phyloP scores from a whole-genome alignment of 1,284 basidiomycete genomes.

The Pseudozyma sp. region DNA sequence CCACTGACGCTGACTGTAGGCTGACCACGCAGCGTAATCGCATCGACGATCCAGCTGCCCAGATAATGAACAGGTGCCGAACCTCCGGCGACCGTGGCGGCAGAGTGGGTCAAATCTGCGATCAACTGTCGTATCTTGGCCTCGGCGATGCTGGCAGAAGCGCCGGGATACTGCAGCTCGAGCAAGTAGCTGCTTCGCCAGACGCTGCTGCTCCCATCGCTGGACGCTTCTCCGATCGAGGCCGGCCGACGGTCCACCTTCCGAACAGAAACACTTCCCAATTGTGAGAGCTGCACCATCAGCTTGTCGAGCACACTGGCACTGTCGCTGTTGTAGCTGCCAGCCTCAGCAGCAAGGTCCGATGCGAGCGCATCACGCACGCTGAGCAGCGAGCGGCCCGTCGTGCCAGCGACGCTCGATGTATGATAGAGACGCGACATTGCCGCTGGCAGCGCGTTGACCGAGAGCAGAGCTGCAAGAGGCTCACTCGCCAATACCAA shows the following conservation, averaged over 20 bases:
- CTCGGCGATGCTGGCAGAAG: slow-evolving; percentile 13
- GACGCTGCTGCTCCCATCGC: slow-evolving; percentile 21
- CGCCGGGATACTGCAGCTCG: slow-evolving; percentile 40
- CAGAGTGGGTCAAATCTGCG: slow-evolving; percentile 21
- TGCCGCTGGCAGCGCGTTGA: slow-evolving; percentile 25
- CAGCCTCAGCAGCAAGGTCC: slow-evolving; percentile 24
- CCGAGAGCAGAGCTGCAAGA: slow-evolving; percentile 18
- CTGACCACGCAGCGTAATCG: slow-evolving; percentile 16
- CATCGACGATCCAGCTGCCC: slow-evolving; percentile 47
- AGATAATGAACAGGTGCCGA: slow-evolving; percentile 16
- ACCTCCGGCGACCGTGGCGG: slow-evolving; percentile 5
- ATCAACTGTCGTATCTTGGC: slow-evolving; percentile 31
- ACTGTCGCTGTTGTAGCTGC: slow-evolving; percentile 9
- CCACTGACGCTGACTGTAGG: not conserved
- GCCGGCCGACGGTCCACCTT: slow-evolving; percentile 45
- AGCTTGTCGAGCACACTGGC: slow-evolving; percentile 14
- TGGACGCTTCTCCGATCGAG: slow-evolving; percentile 7
- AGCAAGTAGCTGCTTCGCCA: slow-evolving; percentile 46
- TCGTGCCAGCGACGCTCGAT: slow-evolving; percentile 8
- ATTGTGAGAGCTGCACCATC: slow-evolving; percentile 12
- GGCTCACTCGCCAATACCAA: slow-evolving; percentile 47
- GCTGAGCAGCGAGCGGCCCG: slow-evolving; percentile 28
- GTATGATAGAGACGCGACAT: slow-evolving; percentile 23
- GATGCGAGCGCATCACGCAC: slow-evolving; percentile 29
- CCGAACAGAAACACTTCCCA: slow-evolving; percentile 26